Conservation (phyloP, 768 basidiomycete species). For the Glaciozyma martinii region DNA sequence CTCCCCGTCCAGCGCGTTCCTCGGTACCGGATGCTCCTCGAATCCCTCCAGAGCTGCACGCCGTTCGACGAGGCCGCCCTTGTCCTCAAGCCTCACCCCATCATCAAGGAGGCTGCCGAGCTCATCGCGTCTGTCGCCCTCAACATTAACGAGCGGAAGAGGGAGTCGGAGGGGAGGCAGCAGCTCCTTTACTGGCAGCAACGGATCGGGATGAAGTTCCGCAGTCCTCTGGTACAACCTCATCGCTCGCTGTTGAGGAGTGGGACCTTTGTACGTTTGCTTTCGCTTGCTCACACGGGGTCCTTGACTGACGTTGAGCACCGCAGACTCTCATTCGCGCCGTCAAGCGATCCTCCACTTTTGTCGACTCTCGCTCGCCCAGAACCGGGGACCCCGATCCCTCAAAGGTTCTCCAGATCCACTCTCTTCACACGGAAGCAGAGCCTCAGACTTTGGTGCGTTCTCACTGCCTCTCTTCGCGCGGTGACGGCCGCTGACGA, state of each 20-base stretch:
- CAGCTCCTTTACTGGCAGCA: constrained; percentile 83
- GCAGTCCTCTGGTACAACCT: constrained; percentile 94
- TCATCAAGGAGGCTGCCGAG: constrained; percentile 69
- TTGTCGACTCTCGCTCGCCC: constrained; percentile 8
- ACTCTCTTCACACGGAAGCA: constrained; percentile 51
- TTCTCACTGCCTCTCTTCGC: constrained; percentile 45
- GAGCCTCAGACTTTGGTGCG: constrained; percentile 22
- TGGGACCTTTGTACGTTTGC: constrained; percentile 72
- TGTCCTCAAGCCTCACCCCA: constrained; percentile 56
- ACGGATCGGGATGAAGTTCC: constrained; percentile 81
- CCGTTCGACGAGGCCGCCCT: neutral
- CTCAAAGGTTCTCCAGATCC: constrained; percentile 78
- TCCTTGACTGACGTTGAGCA: neutral
- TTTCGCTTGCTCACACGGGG: constrained; percentile 39
- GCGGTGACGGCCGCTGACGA: constrained; percentile 62
- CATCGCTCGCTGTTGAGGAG: constrained; percentile 93
- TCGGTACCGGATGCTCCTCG: constrained; percentile 83
- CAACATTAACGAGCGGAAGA: constrained; percentile 97
- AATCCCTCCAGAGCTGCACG: constrained; percentile 38
- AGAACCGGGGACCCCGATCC: constrained; percentile 47
- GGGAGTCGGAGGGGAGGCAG: constrained; percentile 82
- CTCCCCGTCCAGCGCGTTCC: constrained; percentile 95
- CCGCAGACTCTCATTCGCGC: constrained; percentile 13
- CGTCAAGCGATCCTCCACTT: constrained; percentile 22
- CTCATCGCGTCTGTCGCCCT: constrained; percentile 83